Base-by-base conservation (phyloP, 2,329 filamentous ascomycete species). In the Cordyceps tenuipes region DNA sequence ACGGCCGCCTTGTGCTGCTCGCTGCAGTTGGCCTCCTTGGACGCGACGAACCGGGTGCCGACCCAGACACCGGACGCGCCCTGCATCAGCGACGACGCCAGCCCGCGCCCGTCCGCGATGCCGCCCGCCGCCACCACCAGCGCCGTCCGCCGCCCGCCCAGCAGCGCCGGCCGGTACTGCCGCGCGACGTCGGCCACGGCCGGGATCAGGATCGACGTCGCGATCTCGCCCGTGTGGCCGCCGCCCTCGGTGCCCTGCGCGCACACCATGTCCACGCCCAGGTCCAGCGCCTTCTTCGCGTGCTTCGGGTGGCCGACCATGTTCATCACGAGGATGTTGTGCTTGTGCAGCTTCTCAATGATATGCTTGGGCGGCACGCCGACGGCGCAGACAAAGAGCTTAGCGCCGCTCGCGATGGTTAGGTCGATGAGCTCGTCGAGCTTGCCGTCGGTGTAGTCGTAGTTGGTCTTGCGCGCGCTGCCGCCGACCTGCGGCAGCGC, bases 221-320 rank as follows among this genome's bases (percentile, higher is more conserved):
- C 86, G 48, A 96, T 85, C 62, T 94, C 88, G 36, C 92, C 92
- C 1, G 93, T 97, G 75, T 97, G 93, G 0, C 92, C 93, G 19
- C 93, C 93, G 1, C 92, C 93, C 73, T 97, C 93, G 54, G 90
- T 91, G 52, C 93, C 93, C 76, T 97, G 93, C 2, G 92, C 87
- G 71, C 91, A 96, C 6, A 97, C 82, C 65, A 97, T 87, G 74
- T 97, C 93, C 10, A 96, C 91, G 47, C 93, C 93, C 0, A 87
- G 83, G 55, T 91, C 84, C 5, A 97, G 78, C 2, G 92, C 92
- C 76, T 97, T 97, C 71, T 87, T 83, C 0, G 92, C 92, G 72
- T 97, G 93, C 71, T 88, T 91, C 2, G 93, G 92, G 67, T 92
- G 89, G 0, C 93, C 93, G 21, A 97, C 91, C 92, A 97, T 97